These are phyloP conservation scores for Gracilaria gracilis DNA, from an alignment of 23 red algal species.

Conservation along the genomic window DNA sequence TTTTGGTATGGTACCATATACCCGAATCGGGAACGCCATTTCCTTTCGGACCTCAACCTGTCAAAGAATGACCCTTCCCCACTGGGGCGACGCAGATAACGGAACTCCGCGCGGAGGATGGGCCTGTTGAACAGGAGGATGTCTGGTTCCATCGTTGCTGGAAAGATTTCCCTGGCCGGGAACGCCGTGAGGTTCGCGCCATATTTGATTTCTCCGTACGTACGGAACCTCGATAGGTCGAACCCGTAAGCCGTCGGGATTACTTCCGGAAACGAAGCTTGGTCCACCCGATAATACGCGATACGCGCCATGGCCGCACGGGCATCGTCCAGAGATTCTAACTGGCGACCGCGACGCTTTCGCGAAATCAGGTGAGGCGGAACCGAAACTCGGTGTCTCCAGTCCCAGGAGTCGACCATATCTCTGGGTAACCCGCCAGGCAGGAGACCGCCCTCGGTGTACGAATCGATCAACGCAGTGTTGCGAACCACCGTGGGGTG, in stretches of 20 bases:
- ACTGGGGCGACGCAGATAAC: neutral
- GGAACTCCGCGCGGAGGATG: slow-evolving; percentile 11
- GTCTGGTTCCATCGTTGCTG: neutral
- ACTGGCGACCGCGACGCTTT: too few species aligned
- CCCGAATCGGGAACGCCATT: neutral
- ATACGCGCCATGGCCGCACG: too few species aligned
- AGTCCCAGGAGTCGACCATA: neutral
- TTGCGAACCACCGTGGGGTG: neutral
- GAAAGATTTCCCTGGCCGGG: too few species aligned
- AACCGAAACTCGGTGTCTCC: neutral
- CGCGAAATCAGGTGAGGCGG: too few species aligned
- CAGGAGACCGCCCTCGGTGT: neutral
- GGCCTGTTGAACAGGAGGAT: neutral
- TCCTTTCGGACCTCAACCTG: neutral
- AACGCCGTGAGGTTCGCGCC: neutral
- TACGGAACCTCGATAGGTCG: neutral
- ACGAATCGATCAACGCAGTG: neutral
- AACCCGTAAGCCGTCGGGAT: neutral
- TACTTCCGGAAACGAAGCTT: too few species aligned
- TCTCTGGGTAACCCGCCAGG: neutral
- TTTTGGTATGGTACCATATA: neutral
- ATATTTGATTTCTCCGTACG: slow-evolving; percentile 14
- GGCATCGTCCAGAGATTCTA: too few species aligned
- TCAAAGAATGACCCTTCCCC: neutral
- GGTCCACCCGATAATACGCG: too few species aligned